Conservation (phyloP, 768 basidiomycete species). For the Termitomyces sp. region DNA sequence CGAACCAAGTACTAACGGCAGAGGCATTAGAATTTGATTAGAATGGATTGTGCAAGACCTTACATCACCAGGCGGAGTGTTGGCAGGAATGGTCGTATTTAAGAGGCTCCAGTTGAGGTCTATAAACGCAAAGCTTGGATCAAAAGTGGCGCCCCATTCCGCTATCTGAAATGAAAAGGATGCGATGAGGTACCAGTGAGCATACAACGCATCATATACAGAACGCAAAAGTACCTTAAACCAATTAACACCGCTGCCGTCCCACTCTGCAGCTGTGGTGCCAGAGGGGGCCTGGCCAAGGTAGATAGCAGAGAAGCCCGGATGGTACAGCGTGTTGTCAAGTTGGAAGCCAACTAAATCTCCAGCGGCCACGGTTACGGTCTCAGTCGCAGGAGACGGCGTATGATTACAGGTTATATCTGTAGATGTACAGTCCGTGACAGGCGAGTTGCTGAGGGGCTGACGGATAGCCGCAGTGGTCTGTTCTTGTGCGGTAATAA, state of each 20-base stretch:
- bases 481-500: conserved; percentile 13
- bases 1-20: conserved; percentile 24
- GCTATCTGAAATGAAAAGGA: conserved; percentile 17
- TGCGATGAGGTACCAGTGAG: neutral
- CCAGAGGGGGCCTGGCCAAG: conserved; percentile 35
- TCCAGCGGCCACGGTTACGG: conserved; percentile 26
- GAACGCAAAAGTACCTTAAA: conserved; percentile 32
- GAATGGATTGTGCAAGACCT: neutral
- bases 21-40: neutral
- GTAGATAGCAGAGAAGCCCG: conserved; percentile 30
- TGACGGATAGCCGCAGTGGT: conserved; percentile 17
- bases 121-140: conserved; percentile 22
- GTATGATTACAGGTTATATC: conserved; percentile 25
- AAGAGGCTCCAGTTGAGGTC: conserved; percentile 23
- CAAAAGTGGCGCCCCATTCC: conserved; percentile 24
- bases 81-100: conserved; percentile 30
- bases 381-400: conserved; percentile 19
- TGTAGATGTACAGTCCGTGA: conserved; percentile 17
- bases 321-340: conserved; percentile 29
- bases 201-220: neutral
- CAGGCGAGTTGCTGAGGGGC: conserved; percentile 19
- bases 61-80: conserved; percentile 31
- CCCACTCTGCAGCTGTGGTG: conserved; percentile 29
- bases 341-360: conserved; percentile 26
- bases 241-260: conserved; percentile 39